Evolutionary conservation across 306 rosid genomes (phyloP).

Genomic region (Rosa multiflora): DNA sequence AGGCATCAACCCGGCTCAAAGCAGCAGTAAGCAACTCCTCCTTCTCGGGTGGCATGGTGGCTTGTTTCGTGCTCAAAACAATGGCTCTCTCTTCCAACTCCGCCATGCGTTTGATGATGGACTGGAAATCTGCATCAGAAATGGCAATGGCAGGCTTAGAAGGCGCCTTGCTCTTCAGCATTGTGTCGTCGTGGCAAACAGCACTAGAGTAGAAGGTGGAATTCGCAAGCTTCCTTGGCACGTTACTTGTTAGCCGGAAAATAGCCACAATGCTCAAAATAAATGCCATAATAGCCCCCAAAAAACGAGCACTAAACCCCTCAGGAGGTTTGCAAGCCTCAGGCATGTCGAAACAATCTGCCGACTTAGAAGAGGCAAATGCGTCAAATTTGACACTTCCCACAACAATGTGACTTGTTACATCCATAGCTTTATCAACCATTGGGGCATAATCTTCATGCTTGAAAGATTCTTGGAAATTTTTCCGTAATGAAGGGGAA

Average conservation of each 20-base stretch:
- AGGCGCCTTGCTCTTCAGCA: not conserved
- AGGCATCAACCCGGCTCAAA: not conserved
- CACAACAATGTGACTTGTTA: not conserved
- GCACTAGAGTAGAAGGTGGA: slow-evolving; percentile 15
- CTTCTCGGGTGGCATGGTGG: not conserved
- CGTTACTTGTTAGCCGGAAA: slow-evolving; percentile 1
- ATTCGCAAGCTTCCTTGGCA: slow-evolving; percentile 10
- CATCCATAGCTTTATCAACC: slow-evolving; percentile 13
- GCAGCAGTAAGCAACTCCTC: slow-evolving; percentile 7
- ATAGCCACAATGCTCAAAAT: not conserved
- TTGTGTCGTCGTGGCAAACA: not conserved
- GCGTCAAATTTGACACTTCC: not conserved
- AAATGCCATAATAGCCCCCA: slow-evolving; percentile 11
- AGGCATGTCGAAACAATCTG: not conserved
- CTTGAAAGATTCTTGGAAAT: not conserved
- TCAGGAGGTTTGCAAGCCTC: not conserved
- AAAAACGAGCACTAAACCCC: not conserved
- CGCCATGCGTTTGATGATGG: slow-evolving; percentile 1
- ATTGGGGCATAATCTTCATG: slow-evolving; percentile 1
- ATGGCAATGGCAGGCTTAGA: not conserved
- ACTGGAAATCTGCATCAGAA: slow-evolving; percentile 1
- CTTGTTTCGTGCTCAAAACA: slow-evolving; percentile 3
- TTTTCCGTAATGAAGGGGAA: not conserved
- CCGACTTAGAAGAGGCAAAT: not conserved
- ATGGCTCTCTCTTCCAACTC: slow-evolving; percentile 4